Conservation (phyloP, 768 basidiomycete species). For the Suillus subluteus region DNA sequence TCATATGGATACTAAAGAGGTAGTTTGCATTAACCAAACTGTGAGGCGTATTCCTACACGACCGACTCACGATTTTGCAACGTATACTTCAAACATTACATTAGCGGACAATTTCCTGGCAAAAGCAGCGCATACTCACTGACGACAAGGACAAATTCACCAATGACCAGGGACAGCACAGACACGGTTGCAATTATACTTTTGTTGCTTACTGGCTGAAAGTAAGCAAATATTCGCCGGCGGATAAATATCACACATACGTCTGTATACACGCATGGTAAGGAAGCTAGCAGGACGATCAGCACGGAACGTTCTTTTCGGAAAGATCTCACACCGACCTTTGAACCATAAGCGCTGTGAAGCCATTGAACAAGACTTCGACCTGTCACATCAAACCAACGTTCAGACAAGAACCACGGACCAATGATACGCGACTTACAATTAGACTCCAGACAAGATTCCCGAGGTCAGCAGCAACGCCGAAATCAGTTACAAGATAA, state of each 20-base stretch:
- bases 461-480: slow-evolving; percentile 29
- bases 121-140: slow-evolving; percentile 16
- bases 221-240: background rate
- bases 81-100: slow-evolving; percentile 34
- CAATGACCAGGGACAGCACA: slow-evolving; percentile 39
- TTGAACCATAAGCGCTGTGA: slow-evolving; percentile 57
- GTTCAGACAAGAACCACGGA: slow-evolving; percentile 11
- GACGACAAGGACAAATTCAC: slow-evolving; percentile 36
- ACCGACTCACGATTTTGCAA: slow-evolving; percentile 40
- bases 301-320: background rate
- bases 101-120: slow-evolving; percentile 12
- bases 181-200: slow-evolving; percentile 39
- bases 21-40: slow-evolving; percentile 9
- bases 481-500: slow-evolving; percentile 49
- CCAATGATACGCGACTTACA: slow-evolving; percentile 18
- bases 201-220: slow-evolving; percentile 51
- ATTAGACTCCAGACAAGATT: slow-evolving; percentile 42
- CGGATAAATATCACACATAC: slow-evolving; percentile 36
- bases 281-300: slow-evolving; percentile 44
- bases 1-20: slow-evolving; percentile 37
- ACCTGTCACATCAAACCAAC: slow-evolving; percentile 31
- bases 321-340: background rate
- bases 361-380: slow-evolving; percentile 52
- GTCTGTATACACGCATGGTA: slow-evolving; percentile 49
- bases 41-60: background rate